phyloP scores from a whole-genome alignment of 2,329 filamentous ascomycete genomes.

The Clonostachys rhizophaga region DNA sequence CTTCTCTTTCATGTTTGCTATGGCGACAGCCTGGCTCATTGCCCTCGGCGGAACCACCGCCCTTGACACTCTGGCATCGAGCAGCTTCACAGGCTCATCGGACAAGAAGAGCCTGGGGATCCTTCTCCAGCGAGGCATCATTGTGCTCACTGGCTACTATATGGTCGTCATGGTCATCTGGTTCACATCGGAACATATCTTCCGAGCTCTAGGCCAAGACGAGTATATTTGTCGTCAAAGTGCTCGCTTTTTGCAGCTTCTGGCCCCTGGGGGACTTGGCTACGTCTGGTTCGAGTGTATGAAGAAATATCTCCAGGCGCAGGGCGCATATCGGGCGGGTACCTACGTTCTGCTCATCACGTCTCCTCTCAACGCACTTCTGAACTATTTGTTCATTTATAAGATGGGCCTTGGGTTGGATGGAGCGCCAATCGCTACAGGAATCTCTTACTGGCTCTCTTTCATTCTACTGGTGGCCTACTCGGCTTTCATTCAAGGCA shows the following conservation, averaged over 20 bases:
- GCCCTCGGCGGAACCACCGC: slow-evolving; percentile 82
- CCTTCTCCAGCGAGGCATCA: slow-evolving; percentile 69
- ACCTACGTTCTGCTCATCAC: slow-evolving; percentile 81
- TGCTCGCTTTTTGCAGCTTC: slow-evolving; percentile 64
- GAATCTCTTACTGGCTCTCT: slow-evolving; percentile 81
- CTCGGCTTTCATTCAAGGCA: slow-evolving; percentile 63
- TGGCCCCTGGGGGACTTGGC: slow-evolving; percentile 78
- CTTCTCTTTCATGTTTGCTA: slow-evolving; percentile 92
- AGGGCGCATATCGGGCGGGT: slow-evolving; percentile 79
- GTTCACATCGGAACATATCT: slow-evolving; percentile 70
- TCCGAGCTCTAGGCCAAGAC: slow-evolving; percentile 71
- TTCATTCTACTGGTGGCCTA: slow-evolving; percentile 75
- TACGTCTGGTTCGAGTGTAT: slow-evolving; percentile 85
- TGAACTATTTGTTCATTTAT: slow-evolving; percentile 81
- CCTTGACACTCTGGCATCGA: slow-evolving; percentile 79
- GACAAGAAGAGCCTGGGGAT: slow-evolving; percentile 76
- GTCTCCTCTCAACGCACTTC: slow-evolving; percentile 72
- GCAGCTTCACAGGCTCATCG: slow-evolving; percentile 74
- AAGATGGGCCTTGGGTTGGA: slow-evolving; percentile 66
- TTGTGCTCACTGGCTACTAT: slow-evolving; percentile 71
- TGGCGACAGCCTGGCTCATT: slow-evolving; percentile 84
- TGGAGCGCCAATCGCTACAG: slow-evolving; percentile 77
- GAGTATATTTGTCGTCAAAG: slow-evolving; percentile 71
- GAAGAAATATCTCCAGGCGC: slow-evolving; percentile 86
- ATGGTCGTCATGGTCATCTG: slow-evolving; percentile 68